Evolutionary conservation across 148 eudicot species (phyloP), one percentile per base, ranked within the genome.

Genomic region (Pharnaceum exiguum): DNA sequence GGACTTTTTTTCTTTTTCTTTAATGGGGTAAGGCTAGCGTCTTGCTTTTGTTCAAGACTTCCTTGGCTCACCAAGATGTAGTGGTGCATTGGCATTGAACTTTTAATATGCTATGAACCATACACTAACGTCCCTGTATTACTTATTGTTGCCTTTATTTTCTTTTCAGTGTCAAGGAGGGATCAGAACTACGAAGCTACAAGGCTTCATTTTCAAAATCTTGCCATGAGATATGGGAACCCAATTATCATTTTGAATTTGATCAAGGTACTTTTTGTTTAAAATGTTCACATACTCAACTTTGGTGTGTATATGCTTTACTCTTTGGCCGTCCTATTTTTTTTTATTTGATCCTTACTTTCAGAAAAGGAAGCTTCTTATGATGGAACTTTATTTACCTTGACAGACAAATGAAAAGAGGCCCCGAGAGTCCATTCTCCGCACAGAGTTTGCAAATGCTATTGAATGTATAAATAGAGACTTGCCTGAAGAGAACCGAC

Each of bases 151-250:
- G 56, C 40, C 10, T 7, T 72, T 56, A 55, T 25, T 56, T 16
- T 63, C 42, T 59, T 63, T 71, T 43, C 71, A 91, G 96, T 91
- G 73, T 88, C 96, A 52, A 88, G 65, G 71, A 75, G 69, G 73
- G 96, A 91, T 65, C 79, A 73, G 59, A 88, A 74, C 32, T 91
- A 91, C 55, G 82, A 88, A 62, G 94, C 98, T 28, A 91, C 98
- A 40, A 81, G 84, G 71, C 96, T 91, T 63, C 98, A 91, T 66
- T 91, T 91, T 60, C 86, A 91, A 48, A 83, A 91, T 73, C 95
- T 91, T 62, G 84, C 68, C 53, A 54, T 71, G 74, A 79, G 98
- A 88, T 91, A 91, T 65, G 98, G 95, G 66, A 83, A 83, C 49
- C 98, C 98, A 26, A 79, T 91, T 47, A 91, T 91, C 58, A 85